Percentiles rank a stretch among this genome's conserved stretches.
Evolutionary conservation across 768 basidiomycete species (phyloP).

Genomic region (Suillus fuscotomentosus): DNA sequence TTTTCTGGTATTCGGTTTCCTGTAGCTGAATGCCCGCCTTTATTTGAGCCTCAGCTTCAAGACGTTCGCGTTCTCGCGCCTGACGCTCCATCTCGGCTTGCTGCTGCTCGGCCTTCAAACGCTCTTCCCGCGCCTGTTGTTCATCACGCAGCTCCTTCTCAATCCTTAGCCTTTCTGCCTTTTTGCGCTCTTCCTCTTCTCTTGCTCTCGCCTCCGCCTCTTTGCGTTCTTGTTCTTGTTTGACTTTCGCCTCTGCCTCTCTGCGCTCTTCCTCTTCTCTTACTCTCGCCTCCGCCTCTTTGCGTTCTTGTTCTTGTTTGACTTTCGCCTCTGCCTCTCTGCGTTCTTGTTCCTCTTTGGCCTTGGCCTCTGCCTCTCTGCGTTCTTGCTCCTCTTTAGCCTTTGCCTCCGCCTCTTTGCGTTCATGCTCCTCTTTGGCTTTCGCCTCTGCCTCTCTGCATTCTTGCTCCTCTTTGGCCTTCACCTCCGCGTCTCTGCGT

Average conservation of each 20-base stretch:
- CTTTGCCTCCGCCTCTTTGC: conserved; percentile 14
- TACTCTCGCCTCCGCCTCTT: conserved; percentile 27
- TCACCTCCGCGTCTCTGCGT: conserved; percentile 23
- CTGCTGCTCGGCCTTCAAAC: conserved; percentile 13
- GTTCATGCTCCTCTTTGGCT: conserved; percentile 12
- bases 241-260: conserved; percentile 15
- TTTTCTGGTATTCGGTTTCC: background rate
- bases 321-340: conserved; percentile 26
- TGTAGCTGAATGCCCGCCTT: background rate
- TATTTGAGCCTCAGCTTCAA: conserved; percentile 5
- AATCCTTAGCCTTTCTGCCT: background rate
- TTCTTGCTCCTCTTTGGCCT: conserved; percentile 16
- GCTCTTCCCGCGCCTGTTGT: background rate
- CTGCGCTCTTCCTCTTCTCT: conserved; percentile 10
- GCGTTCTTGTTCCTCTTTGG: conserved; percentile 11
- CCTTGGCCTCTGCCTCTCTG: conserved; percentile 25
- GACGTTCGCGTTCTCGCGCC: conserved; percentile 3
- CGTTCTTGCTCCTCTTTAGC: conserved; percentile 4
- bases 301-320: conserved; percentile 10
- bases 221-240: conserved; percentile 2
- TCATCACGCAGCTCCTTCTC: background rate
- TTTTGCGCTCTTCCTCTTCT: background rate
- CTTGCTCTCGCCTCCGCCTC: conserved; percentile 26
- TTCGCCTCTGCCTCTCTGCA: conserved; percentile 25
- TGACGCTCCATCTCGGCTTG: conserved; percentile 4